Conservation (phyloP, 2,329 filamentous ascomycete species). For the Pestalotiopsis sp. region DNA sequence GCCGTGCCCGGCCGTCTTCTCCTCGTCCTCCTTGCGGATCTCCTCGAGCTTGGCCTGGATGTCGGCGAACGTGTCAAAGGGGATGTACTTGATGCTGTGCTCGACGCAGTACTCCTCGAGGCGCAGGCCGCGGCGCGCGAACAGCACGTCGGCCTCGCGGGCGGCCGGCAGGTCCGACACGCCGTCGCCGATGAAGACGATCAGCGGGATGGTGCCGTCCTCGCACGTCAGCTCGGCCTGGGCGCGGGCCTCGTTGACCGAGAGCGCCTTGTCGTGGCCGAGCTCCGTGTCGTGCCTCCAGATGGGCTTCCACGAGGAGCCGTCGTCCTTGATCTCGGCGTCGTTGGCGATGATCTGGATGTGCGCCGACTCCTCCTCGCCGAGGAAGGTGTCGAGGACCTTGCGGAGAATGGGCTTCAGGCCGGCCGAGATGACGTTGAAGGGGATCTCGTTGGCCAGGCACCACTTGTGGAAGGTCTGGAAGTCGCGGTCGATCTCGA, state of each 20-base stretch:
- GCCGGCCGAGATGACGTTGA: constrained; percentile 71
- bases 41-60: constrained; percentile 62
- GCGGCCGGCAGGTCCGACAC: constrained; percentile 69
- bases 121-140: constrained; percentile 65
- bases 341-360: constrained; percentile 73
- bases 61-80: constrained; percentile 69
- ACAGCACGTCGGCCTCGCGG: constrained; percentile 68
- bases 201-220: constrained; percentile 65
- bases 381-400: constrained; percentile 67
- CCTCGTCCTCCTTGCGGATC: constrained; percentile 61
- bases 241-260: constrained; percentile 62
- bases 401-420: constrained; percentile 64
- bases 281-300: constrained; percentile 68
- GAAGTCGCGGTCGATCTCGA: constrained; percentile 68
- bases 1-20: constrained; percentile 62
- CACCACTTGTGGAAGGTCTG: constrained; percentile 67
- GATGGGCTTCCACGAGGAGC: constrained; percentile 64
- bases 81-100: constrained; percentile 60
- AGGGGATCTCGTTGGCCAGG: constrained; percentile 63
- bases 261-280: constrained; percentile 69
- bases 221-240: constrained; percentile 55
- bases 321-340: constrained; percentile 59
- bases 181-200: constrained; percentile 72
- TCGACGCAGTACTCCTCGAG: constrained; percentile 69
- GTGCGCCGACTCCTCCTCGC: constrained; percentile 57